Base-by-base conservation (phyloP, 192 early-diverging fungal genomes). In the Podila epicladia region DNA sequence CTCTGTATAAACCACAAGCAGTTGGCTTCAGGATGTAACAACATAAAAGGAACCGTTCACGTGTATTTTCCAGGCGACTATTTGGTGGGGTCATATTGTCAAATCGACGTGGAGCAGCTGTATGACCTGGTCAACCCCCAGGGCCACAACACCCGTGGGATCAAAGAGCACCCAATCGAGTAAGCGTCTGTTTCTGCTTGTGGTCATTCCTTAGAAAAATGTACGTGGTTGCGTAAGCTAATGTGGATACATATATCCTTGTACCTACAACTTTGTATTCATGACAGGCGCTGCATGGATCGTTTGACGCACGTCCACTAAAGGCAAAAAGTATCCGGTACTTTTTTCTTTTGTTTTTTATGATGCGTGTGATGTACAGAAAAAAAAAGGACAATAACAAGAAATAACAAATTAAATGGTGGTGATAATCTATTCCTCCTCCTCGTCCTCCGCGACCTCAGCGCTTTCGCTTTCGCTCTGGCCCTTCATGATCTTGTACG, bases 131-230 rank as follows among this genome's bases (percentile, higher is more conserved):
- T 58, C 28, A 37, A 75, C 2, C 48, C 63, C 37, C 70, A 83
- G 19, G 70, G 69, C 19, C 87, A 83, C 79, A 87, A 79, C 63
- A 32, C 85, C 9, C 55, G 86, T 17, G 62, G 45, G 9, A 57
- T 73, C 22, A 73, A 84, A 64, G 13, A 61, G 5, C 53, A n/a
- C 9, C 53, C 5, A 17, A 45, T 45, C 41, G 41, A 45, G 41
- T 45, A 45, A 45, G 41, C 4, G 0, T 11, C 6, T 37, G 4
- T 37, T 6, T 37, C 11, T 37, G 4, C 2, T 37, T 9, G 1
- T 37, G 35, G 9, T 37, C 35, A 1, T 37, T 37, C 9, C 35
- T 37, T 37, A 33, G 6, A 33, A 1, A 33, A 37, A 37, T 8
- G 9, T 0, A 37, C 5, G 0, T 37, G 35, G 35, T 37, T 8